Percentiles rank a stretch among this genome's conserved stretches.
These are phyloP conservation scores for Boeremia lycopersici DNA, from an alignment of 2,329 filamentous ascomycete species.

Conservation along the genomic window DNA sequence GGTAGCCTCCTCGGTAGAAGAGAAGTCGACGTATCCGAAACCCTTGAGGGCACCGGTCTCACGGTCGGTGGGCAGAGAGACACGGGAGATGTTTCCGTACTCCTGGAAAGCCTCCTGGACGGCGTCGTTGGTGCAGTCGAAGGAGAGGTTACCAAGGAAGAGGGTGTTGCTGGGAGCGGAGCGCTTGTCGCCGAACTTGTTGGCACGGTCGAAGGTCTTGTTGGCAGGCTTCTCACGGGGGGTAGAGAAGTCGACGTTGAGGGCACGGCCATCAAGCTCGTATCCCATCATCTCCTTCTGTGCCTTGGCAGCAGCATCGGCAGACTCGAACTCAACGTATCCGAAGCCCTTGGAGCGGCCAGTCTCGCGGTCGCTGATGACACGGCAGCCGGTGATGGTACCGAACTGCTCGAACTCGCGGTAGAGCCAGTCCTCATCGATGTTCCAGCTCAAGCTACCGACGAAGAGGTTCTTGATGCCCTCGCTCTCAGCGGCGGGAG, in stretches of 20 bases:
- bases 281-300: slow-evolving; percentile 75
- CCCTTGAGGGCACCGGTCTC: slow-evolving; percentile 87
- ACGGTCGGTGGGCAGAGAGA: slow-evolving; percentile 87
- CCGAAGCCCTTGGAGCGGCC: slow-evolving; percentile 91
- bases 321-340: slow-evolving; percentile 82
- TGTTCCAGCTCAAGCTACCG: slow-evolving; percentile 88
- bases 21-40: slow-evolving; percentile 89
- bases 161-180: slow-evolving; percentile 85
- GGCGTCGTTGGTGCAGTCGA: slow-evolving; percentile 77
- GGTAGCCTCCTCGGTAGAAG: slow-evolving; percentile 81
- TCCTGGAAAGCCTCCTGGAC: slow-evolving; percentile 76
- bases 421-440: slow-evolving; percentile 81
- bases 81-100: slow-evolving; percentile 72
- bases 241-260: slow-evolving; percentile 81
- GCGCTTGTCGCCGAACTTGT: slow-evolving; percentile 76
- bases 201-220: slow-evolving; percentile 62
- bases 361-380: slow-evolving; percentile 81
- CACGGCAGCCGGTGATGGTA: slow-evolving; percentile 72
- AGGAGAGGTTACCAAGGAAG: slow-evolving; percentile 90
- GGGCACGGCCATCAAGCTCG: slow-evolving; percentile 73
- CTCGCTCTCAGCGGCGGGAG: slow-evolving; percentile 48
- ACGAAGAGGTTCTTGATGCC: slow-evolving; percentile 77
- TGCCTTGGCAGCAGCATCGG: slow-evolving; percentile 72
- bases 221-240: slow-evolving; percentile 62
- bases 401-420: slow-evolving; percentile 82